Base-by-base conservation (phyloP, 345 rosid species). In the Gynandropsis gynandra region DNA sequence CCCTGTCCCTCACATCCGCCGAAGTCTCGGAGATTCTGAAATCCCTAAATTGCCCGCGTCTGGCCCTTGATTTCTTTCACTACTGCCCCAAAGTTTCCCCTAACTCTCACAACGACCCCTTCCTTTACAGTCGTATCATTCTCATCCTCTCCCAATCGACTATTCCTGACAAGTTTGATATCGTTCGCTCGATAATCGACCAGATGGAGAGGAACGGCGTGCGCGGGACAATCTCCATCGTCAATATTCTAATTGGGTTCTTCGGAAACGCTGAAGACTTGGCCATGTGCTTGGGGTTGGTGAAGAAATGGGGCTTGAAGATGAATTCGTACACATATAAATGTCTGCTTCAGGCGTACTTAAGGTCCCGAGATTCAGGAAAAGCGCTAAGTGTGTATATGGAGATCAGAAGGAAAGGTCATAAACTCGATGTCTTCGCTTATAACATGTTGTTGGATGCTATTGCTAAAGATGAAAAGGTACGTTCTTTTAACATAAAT, bases 401-500 rank as follows among this genome's bases (percentile, higher is more conserved):
- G 45, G 87, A 82, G 69, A 79, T 90, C 78, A 79, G 71, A 64
- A 74, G 72, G 74, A 80, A 70, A 69, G 82, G 89, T 3, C 76
- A 78, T 56, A 74, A 70, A 50, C 71, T 90, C 50, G 96, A 90
- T 37, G 61, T 83, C 31, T 84, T 90, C 37, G 87, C 76, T 43
- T 90, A 78, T 63, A 90, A 90, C 53, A 90, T 90, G 98, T 63
- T 90, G 61, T 60, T 90, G 76, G 81, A 90, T 73, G 83, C 89
- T 66, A 79, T 87, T 52, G 95, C 80, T 16, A 82, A 84, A 67
- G 83, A 88, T 66, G 58, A 58, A 16, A 80, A 82, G 95, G 95
- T 88, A 14, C 55, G 56, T 8, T 20, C 73, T 49, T 40, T 45
- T 17, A 31, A 14, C 46, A 20, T 40, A 16, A 40, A 40, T 11